Base-by-base conservation (phyloP, 768 basidiomycete species). In the Termitomyces sp. region DNA sequence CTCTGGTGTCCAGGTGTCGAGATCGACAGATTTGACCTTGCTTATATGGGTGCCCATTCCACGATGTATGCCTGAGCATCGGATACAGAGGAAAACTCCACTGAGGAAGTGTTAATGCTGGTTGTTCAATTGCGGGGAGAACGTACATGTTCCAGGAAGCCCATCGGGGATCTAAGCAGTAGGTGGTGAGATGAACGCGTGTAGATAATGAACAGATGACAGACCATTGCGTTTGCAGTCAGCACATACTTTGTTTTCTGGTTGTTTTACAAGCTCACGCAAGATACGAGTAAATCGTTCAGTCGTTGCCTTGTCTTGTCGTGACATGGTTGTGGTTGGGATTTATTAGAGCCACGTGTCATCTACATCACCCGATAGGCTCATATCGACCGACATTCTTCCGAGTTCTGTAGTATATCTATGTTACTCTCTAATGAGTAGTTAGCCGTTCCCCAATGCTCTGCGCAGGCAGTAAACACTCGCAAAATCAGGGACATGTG, bases 41-140 rank as follows among this genome's bases (percentile, higher is more conserved):
- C 90, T 91, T 70, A 98, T 97, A 70, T 99, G 96, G 0, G 96
- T 98, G 57, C 96, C 96, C 93, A 99, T 94, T 40, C 92, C 88
- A 42, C 96, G 87, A 71, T 99, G 96, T 55, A 98, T 90, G 28
- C 96, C 96, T 14, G 95, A 98, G 72, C 96, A 99, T 56, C 96
- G 84, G 60, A 99, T 97, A 68, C 96, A 99, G 38, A 98, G 77
- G 67, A 93, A 97, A 2, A 93, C 88, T 22, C 96, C 96, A 26
- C 92, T 94, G 28, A 3, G 58, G 21, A 54, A 47, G 35, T 9
- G 2, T 60, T 12, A 66, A 26, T 45, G 35, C 12, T 22, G 28
- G 19, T 15, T 17, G 49, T 38, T 11, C 22, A 56, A 17, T 5
- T 32, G 28, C 38, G 9, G 51, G 14, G 57, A 45, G 35, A 48